Base-by-base conservation (phyloP, 2,329 filamentous ascomycete genomes). In the Tricladium varicosporioides region DNA sequence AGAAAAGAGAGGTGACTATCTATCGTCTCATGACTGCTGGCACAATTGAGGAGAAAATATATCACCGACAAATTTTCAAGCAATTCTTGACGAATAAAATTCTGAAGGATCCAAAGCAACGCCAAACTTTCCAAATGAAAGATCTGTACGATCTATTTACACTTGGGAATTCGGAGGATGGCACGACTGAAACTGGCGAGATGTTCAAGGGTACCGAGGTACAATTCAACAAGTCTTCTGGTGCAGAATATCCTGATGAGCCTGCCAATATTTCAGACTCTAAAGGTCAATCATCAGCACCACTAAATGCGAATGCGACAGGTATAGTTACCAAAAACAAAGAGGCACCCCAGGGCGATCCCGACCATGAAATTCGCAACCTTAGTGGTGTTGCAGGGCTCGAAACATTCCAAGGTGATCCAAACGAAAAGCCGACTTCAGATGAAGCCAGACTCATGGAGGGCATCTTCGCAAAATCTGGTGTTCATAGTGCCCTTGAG, bases 1-100 rank as follows among this genome's bases (percentile, higher is more conserved):
- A 99, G 75, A 97, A 95, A 72, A 87, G 89, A 53, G 91, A 96
- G 48, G 94, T 99, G 27, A 92, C 91, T 4, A 96, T 99, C 18
- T 99, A 97, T 71, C 88, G 95, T 36, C 80, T 99, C n/a, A 96
- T 99, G 89, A 96, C 91, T 3, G 91, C 93, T 5, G 94, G 94
- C 1, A 99, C 95, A 0, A 99, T 99, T 19, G 94, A 99, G 70
- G 94, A 99, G 73, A 99, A 99, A 76, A 99, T 99, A 31, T 99
- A 97, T 62, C 93, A 99, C 72, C 88, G 95, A 14, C 94, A 99
- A 69, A 94, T 99, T 51, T 99, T 96, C 79, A 99, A 99, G 73
- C 93, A 97, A 66, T 97, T 97, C 69, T 80, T 99, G 60, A 94
- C 92, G 2, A 96, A 97, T 75, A 97, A 97, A 72, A 92, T 99